Conservation (phyloP, 257 asterid genomes). For the Mitragyna speciosa region DNA sequence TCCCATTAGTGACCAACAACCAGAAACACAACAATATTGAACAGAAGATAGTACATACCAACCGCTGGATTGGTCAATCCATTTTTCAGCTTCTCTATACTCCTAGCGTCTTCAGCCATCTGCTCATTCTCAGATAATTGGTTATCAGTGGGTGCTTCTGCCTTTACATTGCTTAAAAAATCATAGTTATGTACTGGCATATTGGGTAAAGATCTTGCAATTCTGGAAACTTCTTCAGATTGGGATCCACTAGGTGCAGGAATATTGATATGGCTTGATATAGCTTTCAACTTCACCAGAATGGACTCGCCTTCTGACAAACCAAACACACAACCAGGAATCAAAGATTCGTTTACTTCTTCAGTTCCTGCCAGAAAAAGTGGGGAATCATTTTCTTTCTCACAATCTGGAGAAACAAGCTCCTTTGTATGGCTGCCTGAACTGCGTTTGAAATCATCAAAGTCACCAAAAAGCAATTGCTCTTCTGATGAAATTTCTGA, state of each 20-base stretch:
- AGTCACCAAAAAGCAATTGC: constrained; percentile 54
- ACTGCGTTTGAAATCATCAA: constrained; percentile 41
- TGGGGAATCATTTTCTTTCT: constrained; percentile 24
- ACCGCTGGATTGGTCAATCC: constrained; percentile 30
- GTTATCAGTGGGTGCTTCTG: constrained; percentile 18
- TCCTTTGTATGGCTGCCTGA: constrained; percentile 22
- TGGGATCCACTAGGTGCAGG: constrained; percentile 26
- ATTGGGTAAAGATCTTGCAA: constrained; percentile 66
- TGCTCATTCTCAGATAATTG: constrained; percentile 29
- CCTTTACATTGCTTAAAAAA: constrained; percentile 6
- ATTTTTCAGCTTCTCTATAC: constrained; percentile 31
- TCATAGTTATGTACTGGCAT: constrained; percentile 34
- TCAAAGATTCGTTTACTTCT: constrained; percentile 27
- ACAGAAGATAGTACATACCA: constrained; percentile 43
- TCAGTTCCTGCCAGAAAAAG: constrained; percentile 24
- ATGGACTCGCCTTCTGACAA: constrained; percentile 36
- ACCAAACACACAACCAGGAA: too few species aligned
- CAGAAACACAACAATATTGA: not conserved
- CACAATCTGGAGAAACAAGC: constrained; percentile 24
- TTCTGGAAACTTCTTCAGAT: constrained; percentile 34
- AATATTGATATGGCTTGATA: constrained; percentile 50
- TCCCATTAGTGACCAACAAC: not conserved
- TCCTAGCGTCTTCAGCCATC: constrained; percentile 25
- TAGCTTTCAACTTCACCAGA: constrained; percentile 39
- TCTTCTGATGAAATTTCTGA: constrained; percentile 52